A percentile compares a stretch with the other conserved stretches of the same genome.
These are phyloP conservation scores for Ascochyta rabiei DNA, from an alignment of 2,329 filamentous ascomycete species.

Conservation along the genomic window DNA sequence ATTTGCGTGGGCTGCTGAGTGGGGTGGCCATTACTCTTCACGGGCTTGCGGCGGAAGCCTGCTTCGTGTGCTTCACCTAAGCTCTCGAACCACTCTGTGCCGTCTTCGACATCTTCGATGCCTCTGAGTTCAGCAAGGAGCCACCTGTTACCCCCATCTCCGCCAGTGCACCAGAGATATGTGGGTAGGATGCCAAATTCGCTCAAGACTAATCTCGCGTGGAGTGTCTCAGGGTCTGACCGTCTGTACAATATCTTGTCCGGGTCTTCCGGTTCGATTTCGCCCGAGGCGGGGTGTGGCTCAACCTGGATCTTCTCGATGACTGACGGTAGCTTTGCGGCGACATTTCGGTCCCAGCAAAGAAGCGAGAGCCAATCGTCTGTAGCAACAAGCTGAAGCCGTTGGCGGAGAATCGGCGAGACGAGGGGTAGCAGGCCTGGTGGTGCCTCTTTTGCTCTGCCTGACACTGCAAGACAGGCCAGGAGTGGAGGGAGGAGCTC, in stretches of 20 bases:
- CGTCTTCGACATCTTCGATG: constrained; percentile 62
- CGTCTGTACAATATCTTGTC: constrained; percentile 67
- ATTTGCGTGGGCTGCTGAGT: constrained; percentile 16
- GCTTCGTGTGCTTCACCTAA: constrained; percentile 67
- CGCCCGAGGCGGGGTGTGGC: constrained; percentile 80
- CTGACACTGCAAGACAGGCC: constrained; percentile 67
- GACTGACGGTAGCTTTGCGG: constrained; percentile 64
- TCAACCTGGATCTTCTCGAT: constrained; percentile 70
- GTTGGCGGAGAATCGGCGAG: constrained; percentile 67
- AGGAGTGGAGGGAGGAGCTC: constrained; percentile 66
- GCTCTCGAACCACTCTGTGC: constrained; percentile 61
- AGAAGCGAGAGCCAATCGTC: constrained; percentile 74
- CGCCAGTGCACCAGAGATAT: constrained; percentile 72
- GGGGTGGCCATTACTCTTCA: constrained; percentile 25
- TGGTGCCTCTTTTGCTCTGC: constrained; percentile 63
- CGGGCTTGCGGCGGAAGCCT: constrained; percentile 39
- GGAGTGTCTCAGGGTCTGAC: constrained; percentile 77
- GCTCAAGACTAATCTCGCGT: constrained; percentile 67
- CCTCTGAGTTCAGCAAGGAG: constrained; percentile 72
- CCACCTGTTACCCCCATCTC: constrained; percentile 71
- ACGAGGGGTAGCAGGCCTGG: constrained; percentile 66
- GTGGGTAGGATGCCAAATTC: constrained; percentile 68
- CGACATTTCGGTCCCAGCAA: constrained; percentile 68
- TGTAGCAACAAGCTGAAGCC: constrained; percentile 67
- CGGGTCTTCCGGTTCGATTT: constrained; percentile 76